Conservation (phyloP, 2,329 filamentous ascomycete species). For the Beauveria sp. region DNA sequence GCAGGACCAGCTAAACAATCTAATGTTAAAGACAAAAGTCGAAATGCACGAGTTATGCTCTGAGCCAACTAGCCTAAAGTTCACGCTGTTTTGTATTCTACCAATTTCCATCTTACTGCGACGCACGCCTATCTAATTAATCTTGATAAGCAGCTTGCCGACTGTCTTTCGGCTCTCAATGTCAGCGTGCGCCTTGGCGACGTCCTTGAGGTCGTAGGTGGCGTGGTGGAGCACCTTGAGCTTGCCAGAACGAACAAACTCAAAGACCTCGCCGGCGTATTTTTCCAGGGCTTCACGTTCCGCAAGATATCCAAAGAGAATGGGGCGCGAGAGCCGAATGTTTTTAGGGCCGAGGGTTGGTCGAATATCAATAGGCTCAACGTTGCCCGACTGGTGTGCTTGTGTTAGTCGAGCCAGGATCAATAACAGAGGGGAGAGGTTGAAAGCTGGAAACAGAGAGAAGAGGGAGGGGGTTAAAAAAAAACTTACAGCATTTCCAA, state of each 20-base stretch:
- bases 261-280: slow-evolving; percentile 67
- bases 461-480: background rate
- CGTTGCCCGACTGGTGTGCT: slow-evolving; percentile 50
- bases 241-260: slow-evolving; percentile 60
- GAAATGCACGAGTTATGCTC: background rate
- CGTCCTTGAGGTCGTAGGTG: slow-evolving; percentile 67
- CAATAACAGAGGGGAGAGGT: too few relatives aligned
- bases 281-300: slow-evolving; percentile 63
- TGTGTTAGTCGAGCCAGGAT: slow-evolving; percentile 10
- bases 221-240: slow-evolving; percentile 69
- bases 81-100: background rate
- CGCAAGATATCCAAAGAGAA: slow-evolving; percentile 61
- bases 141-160: slow-evolving; percentile 72
- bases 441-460: background rate
- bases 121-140: slow-evolving; percentile 30
- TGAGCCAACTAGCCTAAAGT: background rate
- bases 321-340: slow-evolving; percentile 66
- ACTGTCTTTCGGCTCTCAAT: slow-evolving; percentile 76
- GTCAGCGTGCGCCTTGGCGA: slow-evolving; percentile 65
- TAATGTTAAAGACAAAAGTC: background rate
- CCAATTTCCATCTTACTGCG: background rate
- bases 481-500: slow-evolving; percentile 65
- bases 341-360: slow-evolving; percentile 63
- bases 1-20: background rate
- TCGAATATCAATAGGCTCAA: slow-evolving; percentile 55